Percentiles rank a stretch among this genome's conserved stretches.
phyloP scores from a whole-genome alignment of 805 yeast genomes.

The Nakazawaea ambrosiae region DNA sequence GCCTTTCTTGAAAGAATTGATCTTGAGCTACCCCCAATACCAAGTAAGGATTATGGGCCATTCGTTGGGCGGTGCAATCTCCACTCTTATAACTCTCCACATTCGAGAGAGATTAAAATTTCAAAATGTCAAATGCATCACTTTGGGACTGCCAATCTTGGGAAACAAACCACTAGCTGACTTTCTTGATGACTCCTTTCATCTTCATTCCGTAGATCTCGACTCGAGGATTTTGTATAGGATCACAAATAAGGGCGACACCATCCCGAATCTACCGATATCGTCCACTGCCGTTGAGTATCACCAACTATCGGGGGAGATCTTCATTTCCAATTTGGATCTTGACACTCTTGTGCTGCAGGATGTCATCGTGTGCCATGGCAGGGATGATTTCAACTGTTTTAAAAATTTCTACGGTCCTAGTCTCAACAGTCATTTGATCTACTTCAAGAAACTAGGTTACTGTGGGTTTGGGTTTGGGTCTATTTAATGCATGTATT shows the following conservation, averaged over 20 bases:
- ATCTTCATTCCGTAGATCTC: background rate
- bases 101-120: constrained; percentile 28
- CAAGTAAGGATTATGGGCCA: constrained; percentile 13
- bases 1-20: constrained; percentile 16
- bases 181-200: constrained; percentile 24
- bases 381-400: constrained; percentile 11
- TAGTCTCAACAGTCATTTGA: constrained; percentile 11
- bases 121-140: constrained; percentile 22
- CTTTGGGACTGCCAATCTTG: constrained; percentile 38
- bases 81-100: constrained; percentile 28
- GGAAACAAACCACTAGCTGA: constrained; percentile 31
- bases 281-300: constrained; percentile 11
- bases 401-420: constrained; percentile 11
- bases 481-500: background rate
- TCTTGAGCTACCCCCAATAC: constrained; percentile 16
- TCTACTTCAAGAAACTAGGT: constrained; percentile 14
- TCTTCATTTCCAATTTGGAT: constrained; percentile 16
- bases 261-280: constrained; percentile 17
- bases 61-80: constrained; percentile 36
- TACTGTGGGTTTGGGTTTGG: constrained; percentile 11
- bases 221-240: constrained; percentile 16
- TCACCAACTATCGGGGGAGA: constrained; percentile 17
- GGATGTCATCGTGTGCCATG: constrained; percentile 12
- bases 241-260: constrained; percentile 23
- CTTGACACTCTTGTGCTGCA: constrained; percentile 2